Evolutionary conservation across 2,329 filamentous ascomycete genomes (phyloP), one percentile per base, ranked within the genome.

Genomic region (Teratosphaeria zuluensis): DNA sequence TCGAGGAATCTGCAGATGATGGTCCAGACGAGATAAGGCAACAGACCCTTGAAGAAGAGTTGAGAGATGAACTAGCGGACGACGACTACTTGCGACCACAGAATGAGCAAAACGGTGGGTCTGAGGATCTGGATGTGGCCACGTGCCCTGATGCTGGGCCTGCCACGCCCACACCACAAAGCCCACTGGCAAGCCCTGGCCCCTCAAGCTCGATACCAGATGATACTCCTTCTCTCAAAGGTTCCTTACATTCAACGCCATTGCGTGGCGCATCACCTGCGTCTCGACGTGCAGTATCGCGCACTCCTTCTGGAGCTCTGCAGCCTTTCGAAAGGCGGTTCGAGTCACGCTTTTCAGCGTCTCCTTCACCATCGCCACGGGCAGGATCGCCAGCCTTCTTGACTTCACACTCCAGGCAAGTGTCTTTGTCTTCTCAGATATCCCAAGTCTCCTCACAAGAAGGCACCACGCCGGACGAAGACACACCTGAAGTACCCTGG

Each of bases 281-380:
- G 6, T 64, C 66, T 33, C 79, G 86, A 60, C 84, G 84, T 64
- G 86, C 87, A 16, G 81, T 87, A 59, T 81, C 84, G 21, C 81
- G 84, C 61, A 74, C 88, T 63, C 86, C 90, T 14, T 89, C 88
- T 16, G 89, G 89, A 21, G 91, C 90, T 16, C 88, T 96, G 67
- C 85, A 92, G 69, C 92, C 94, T 4, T 99, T 99, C 73, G 94
- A 99, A 71, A 85, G 90, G 63, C 86, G 94, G 58, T 99, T 99
- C 74, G 91, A 95, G 71, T 92, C 92, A 16, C 86, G 92, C 54
- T 84, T 96, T 60, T 85, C 86, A 9, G 84, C 87, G 14, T 83
- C 81, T 4, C 79, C 81, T 9, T 72, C 79, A 1, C 73, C 74
- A 14, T 84, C 84, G 30, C 85, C 88, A 33, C 83, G 92, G 59